Conservation (phyloP, 495 filamentous ascomycete genomes). For the Penicillium canariense region DNA sequence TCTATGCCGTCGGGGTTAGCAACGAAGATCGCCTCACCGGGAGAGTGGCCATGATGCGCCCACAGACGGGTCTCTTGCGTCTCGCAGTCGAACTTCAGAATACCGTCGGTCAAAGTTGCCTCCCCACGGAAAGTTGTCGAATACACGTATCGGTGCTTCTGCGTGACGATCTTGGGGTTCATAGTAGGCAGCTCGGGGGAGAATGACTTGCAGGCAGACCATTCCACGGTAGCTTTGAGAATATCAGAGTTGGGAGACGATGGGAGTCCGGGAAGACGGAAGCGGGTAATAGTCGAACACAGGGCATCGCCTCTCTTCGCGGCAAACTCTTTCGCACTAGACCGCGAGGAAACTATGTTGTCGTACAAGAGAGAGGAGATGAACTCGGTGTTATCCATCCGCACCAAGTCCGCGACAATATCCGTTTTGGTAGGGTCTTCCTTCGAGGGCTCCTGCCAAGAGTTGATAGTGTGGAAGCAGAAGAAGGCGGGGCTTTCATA, state of each 20-base stretch:
- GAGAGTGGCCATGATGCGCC: slow-evolving; percentile 60
- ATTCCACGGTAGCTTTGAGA: slow-evolving; percentile 30
- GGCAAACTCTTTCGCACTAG: slow-evolving; percentile 27
- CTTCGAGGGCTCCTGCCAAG: slow-evolving; percentile 58
- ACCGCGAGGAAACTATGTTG: slow-evolving; percentile 48
- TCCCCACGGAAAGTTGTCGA: slow-evolving; percentile 53
- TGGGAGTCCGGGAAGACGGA: slow-evolving; percentile 43
- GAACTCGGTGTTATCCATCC: slow-evolving; percentile 53
- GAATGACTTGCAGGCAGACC: slow-evolving; percentile 31
- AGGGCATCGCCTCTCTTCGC: slow-evolving; percentile 28
- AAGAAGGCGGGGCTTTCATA: slow-evolving; percentile 64
- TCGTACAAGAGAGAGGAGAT: slow-evolving; percentile 56
- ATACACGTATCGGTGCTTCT: slow-evolving; percentile 64
- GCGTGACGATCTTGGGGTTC: slow-evolving; percentile 55
- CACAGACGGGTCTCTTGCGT: slow-evolving; percentile 51
- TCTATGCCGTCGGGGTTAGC: slow-evolving; percentile 37
- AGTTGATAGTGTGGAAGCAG: slow-evolving; percentile 74
- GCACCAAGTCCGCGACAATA: slow-evolving; percentile 57
- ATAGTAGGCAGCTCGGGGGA: slow-evolving; percentile 65
- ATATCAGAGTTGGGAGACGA: slow-evolving; percentile 6
- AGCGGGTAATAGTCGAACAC: slow-evolving; percentile 45
- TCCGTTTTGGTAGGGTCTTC: slow-evolving; percentile 39
- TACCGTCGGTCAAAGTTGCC: slow-evolving; percentile 61
- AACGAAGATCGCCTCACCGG: slow-evolving; percentile 74
- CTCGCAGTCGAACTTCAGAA: slow-evolving; percentile 65